Evolutionary conservation across 2,329 filamentous ascomycete genomes (phyloP), one percentile per base, ranked within the genome.

Genomic region (Aspergillus quadrilineatus): DNA sequence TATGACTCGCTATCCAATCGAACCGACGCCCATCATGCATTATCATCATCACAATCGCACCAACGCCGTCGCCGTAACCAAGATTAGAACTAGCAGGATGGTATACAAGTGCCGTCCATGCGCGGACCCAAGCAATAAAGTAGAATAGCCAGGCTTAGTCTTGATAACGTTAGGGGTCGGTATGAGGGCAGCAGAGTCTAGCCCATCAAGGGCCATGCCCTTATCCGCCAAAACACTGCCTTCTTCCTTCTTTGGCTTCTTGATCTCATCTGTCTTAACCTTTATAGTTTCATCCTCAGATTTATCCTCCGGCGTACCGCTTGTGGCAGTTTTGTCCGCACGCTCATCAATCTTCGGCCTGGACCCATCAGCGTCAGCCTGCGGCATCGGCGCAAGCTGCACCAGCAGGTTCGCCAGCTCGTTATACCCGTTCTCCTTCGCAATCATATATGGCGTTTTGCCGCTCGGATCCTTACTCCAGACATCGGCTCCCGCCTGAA

Each of bases 381-480:
- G 26, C 10, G 30, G 29, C 39, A 10, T 29, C 26, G 53, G 46
- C 14, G 46, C 39, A 12, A 57, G 29, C 55, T 49, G 49, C 17
- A 57, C 9, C 5, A 57, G 48, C 15, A 57, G 9, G 44, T 57
- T 53, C 1, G 49, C 55, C 17, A 57, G 7, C 15, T 57, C 55
- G 5, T 44, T 14, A 44, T 49, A 34, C 8, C 39, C 36, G 30
- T 30, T 36, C 28, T 43, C 12, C 22, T 44, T 43, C 6, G 55
- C 55, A 45, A 53, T 45, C 32, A 36, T 48, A 22, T 57, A 53
- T 37, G 49, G 43, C 12, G 55, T 49, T 12, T 22, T 34, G 0
- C 55, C 55, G 2, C 2, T n/a, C 4, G 6, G 1, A 4, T 44
- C 37, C 14, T 57, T 57, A 2, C 43, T 43, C 49, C 43, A 48